Conservation (phyloP, 805 yeast species). For the Lipomyces mesembrius region DNA sequence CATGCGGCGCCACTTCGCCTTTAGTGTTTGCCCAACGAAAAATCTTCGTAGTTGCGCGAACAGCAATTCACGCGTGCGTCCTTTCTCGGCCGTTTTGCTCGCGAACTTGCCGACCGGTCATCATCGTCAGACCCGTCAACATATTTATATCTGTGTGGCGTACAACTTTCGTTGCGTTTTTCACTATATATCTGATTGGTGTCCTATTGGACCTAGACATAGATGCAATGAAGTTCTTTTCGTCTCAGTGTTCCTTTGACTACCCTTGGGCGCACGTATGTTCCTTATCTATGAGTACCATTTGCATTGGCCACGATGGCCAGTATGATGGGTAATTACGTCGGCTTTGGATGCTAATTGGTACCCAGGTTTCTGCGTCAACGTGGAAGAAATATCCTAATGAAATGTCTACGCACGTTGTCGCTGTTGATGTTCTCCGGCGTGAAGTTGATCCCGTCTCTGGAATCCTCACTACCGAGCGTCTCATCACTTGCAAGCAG, state of each 20-base stretch:
- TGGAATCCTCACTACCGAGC: conserved; percentile 71
- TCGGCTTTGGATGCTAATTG: conserved; percentile 49
- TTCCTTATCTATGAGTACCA: conserved; percentile 51
- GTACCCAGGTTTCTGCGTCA: conserved; percentile 67
- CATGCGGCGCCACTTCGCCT: not conserved
- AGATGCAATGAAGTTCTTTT: conserved; percentile 73
- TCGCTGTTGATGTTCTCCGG: conserved; percentile 85
- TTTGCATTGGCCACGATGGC: not conserved
- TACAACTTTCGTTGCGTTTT: not conserved
- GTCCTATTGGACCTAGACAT: not conserved
- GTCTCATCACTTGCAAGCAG: conserved; percentile 87
- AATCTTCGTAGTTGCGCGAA: not conserved
- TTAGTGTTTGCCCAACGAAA: not conserved
- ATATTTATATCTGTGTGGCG: not conserved
- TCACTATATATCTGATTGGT: not conserved
- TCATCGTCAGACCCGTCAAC: not conserved
- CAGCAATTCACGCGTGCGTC: not conserved
- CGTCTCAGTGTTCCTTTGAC: conserved; percentile 66
- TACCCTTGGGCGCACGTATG: conserved; percentile 90
- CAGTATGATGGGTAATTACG: conserved; percentile 42
- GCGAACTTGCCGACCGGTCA: not conserved
- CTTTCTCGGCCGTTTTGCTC: not conserved
- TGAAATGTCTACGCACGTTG: conserved; percentile 87
- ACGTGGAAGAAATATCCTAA: conserved; percentile 99
- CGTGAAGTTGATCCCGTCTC: conserved; percentile 65